phyloP scores from a whole-genome alignment of 2,329 filamentous ascomycete species.

The Penicillium brasilianum region DNA sequence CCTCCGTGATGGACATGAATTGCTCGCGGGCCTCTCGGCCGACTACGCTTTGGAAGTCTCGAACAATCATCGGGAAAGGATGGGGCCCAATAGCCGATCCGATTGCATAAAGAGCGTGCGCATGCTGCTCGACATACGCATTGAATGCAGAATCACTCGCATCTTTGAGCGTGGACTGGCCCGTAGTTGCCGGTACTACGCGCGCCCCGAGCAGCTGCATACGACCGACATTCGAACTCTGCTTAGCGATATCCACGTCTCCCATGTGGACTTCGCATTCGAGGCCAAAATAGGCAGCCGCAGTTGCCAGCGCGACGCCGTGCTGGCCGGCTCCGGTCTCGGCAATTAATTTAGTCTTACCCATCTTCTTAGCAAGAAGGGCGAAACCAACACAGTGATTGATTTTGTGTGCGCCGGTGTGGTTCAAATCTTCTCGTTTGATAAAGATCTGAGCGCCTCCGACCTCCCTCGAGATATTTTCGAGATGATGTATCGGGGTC shows the following conservation, averaged over 20 bases:
- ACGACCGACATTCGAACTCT: conserved; percentile 60
- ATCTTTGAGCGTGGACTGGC: conserved; percentile 72
- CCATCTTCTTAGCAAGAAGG: conserved; percentile 67
- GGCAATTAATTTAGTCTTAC: conserved; percentile 89
- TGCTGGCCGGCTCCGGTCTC: conserved; percentile 91
- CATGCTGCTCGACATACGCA: conserved; percentile 80
- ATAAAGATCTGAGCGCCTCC: conserved; percentile 61
- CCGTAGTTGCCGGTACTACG: conserved; percentile 58
- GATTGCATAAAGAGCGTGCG: conserved; percentile 89
- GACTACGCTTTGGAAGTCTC: conserved; percentile 14
- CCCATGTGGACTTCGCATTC: conserved; percentile 94
- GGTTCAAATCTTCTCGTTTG: conserved; percentile 88
- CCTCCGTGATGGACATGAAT: neutral
- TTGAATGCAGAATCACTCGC: conserved; percentile 87
- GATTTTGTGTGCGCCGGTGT: conserved; percentile 93
- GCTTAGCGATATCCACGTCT: conserved; percentile 83
- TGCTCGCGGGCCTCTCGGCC: conserved; percentile 10
- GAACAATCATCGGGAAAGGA: conserved; percentile 51
- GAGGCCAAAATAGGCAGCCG: conserved; percentile 90
- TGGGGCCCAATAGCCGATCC: conserved; percentile 89
- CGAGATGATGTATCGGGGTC: conserved; percentile 47
- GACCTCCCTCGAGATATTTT: conserved; percentile 77
- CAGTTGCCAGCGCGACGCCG: conserved; percentile 75
- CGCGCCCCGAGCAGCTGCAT: conserved; percentile 2
- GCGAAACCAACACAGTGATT: conserved; percentile 90